Base-by-base conservation (phyloP, 352 stramenopile species). In the Phytophthora idaei region DNA sequence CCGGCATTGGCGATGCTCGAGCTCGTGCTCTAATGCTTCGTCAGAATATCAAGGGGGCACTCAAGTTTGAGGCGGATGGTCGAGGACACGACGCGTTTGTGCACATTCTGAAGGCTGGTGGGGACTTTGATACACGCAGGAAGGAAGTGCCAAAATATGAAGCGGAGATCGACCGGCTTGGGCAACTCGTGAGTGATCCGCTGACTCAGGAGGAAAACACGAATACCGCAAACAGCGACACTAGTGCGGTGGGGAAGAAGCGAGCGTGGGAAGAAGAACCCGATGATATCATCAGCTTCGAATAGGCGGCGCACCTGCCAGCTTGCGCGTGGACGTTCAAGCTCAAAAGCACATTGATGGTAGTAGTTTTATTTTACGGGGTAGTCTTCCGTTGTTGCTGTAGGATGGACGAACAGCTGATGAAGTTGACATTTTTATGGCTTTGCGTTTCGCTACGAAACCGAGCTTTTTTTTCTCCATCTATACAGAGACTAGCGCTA, bases 101-200 rank as follows among this genome's bases (percentile, higher is more conserved):
- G 21, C 42, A 32, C 6, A 45, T 61, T 15, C 12, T 46, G 11
- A 61, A 61, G 29, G 15, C n/a, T 37, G 34, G 29, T 7, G 39
- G 39, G 11, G 11, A 28, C 10, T 53, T 61, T 34, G 41, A 52
- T 45, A 12, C 15, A 1, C 56, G 44, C 10, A 55, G 44, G 29
- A 47, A 55, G 45, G 36, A 48, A 31, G 4, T 48, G 31, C 3
- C 27, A 2, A 47, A 31, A 21, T 64, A 64, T 15, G 12, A 64
- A 52, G 36, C 47, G n/a, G 47, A 64, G 28, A 57, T 51, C 8
- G 31, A 34, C 28, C 28, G 36, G 2, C 57, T 64, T 11, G 47
- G 28, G 3, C 21, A 50, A 12, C 55, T 61, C 5, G 8, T 51
- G 47, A 47, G 28, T 25, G 29, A 11, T 21, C 31, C 34, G n/a